Evolutionary conservation across 768 basidiomycete species (phyloP), one percentile per base, ranked within the genome.

Genomic region (Mycena amicta): DNA sequence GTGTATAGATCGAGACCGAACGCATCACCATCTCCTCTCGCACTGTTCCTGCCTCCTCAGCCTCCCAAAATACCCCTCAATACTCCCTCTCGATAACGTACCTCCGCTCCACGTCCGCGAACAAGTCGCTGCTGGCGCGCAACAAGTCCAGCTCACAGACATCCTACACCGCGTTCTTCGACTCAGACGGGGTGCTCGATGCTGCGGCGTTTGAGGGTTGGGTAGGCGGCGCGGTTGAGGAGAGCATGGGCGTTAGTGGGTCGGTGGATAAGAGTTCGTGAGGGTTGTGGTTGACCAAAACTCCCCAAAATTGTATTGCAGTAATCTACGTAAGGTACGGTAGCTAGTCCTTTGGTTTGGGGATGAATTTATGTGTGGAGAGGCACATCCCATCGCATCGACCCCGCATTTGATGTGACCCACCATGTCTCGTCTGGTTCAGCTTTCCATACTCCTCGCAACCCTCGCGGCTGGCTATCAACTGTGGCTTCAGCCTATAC

Each of bases 1-100:
- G 33, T 18, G 33, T 37, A 5, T 71, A 95, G 89, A 96, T 97
- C 68, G 88, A 95, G 47, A 93, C 92, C 2, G 95, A 98, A 70
- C 86, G 89, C 62, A 84, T 98, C 74, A 90, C 87, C 27, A 80
- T 95, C 55, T 81, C 84, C 22, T 89, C 93, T 3, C 79, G 78
- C 28, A 90, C 91, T 3, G 65, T 77, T 16, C 87, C 92, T 29
- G 79, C 80, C 25, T 76, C 75, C 89, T 4, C 5, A 23, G 43
- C 6, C 43, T 5, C 47, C 26, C 5, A 25, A 5, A 5, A 26
- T n/a, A 28, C 25, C n/a, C 47, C 91, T 25, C 79, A 81, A 47
- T 95, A 94, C 72, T 72, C 80, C 16, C 75, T 96, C 62, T 77
- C 80, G 41, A 73, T 90, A 50, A 77, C 81, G 49, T 95, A 91